Evolutionary conservation across 768 basidiomycete species (phyloP).

Genomic region (Rhizopogon sp.): DNA sequence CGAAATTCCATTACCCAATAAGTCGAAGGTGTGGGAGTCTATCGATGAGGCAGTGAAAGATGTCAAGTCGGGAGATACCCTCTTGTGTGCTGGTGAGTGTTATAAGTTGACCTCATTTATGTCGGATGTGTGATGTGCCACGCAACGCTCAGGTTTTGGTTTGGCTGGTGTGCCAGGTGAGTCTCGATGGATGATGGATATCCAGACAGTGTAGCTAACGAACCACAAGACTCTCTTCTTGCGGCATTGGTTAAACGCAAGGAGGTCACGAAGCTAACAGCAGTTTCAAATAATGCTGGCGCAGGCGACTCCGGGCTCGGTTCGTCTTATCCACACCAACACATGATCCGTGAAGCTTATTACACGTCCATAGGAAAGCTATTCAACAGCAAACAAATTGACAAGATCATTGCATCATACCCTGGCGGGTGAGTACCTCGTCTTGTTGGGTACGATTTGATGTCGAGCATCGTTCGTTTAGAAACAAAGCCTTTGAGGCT

Average conservation of each 20-base stretch:
- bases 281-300: constrained; percentile 88
- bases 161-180: constrained; percentile 83
- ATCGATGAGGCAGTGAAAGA: constrained; percentile 81
- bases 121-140: background rate
- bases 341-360: background rate
- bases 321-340: constrained; percentile 16
- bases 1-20: constrained; percentile 26
- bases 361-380: constrained; percentile 51
- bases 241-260: constrained; percentile 68
- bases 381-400: constrained; percentile 67
- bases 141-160: constrained; percentile 64
- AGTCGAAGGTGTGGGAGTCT: constrained; percentile 72
- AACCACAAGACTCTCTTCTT: constrained; percentile 70
- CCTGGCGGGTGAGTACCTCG: constrained; percentile 63
- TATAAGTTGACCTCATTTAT: background rate
- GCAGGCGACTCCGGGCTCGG: constrained; percentile 67
- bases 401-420: constrained; percentile 85
- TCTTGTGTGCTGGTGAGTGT: constrained; percentile 76
- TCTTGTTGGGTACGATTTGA: background rate
- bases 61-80: constrained; percentile 71
- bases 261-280: constrained; percentile 72
- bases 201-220: background rate
- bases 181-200: constrained; percentile 3
- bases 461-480: constrained; percentile 22
- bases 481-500: constrained; percentile 83